Base-by-base conservation (phyloP, 306 rosid genomes). In the Arachis hypogaea region DNA sequence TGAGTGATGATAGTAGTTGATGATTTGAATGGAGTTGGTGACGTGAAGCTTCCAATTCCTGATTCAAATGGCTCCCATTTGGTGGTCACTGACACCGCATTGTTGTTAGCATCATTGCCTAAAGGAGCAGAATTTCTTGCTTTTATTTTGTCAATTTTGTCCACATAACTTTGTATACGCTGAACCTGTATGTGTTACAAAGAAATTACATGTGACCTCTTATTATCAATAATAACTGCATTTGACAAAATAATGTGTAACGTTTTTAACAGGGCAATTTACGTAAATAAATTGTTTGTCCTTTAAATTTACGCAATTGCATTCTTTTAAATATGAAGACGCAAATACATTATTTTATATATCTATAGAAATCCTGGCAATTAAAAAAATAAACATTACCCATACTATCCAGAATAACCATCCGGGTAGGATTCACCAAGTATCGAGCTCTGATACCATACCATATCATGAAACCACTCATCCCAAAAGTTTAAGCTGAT, bases 111-210 rank as follows among this genome's bases (percentile, higher is more conserved):
- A 28, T 28, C 76, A 47, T 55, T 77, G 73, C 78, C 65, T 47
- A 69, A 68, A 7, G 84, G 66, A 80, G 61, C 72, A 4, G 58
- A 76, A 63, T 76, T 88, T 83, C 82, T 79, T 30, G 69, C 88
- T 85, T 87, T 91, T 5, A 91, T 62, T 28, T 76, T 84, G 84
- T 87, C 94, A 2, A 91, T 73, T 56, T 45, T 75, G 59, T 89
- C 91, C 5, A 81, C 91, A 7, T 82, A 84, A 57, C 83, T 82
- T 75, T 89, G 95, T 29, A 91, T 88, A 18, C 95, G 89, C 54
- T 76, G 71, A 42, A 91, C 95, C 95, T 91, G 78, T 69, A 38
- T 50, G 78, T 69, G 42, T 9, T 47, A 43, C 12, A 36, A 71
- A 63, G 52, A 66, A 14, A 0, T 68, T 63, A 22, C 36, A 45